Conservation (phyloP, 2,329 filamentous ascomycete species). For the Cercospora zeina region DNA sequence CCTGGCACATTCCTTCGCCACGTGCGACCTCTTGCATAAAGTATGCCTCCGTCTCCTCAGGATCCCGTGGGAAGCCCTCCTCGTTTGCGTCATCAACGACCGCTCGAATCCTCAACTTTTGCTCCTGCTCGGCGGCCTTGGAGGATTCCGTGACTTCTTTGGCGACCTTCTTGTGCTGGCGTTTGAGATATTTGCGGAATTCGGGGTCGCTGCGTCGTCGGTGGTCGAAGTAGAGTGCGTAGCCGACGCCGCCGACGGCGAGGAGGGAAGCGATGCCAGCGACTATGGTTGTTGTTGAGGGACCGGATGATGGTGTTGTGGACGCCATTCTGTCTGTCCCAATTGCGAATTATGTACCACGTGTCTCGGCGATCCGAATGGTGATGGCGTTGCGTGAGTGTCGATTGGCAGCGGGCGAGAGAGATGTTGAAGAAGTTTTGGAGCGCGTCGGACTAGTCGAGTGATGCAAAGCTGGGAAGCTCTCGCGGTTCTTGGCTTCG, state of each 20-base stretch:
- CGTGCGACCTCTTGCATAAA: conserved; percentile 94
- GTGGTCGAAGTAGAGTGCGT: conserved; percentile 68
- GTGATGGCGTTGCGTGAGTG: background rate
- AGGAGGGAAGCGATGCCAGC: conserved; percentile 60
- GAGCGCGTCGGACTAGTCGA: conserved; percentile 1
- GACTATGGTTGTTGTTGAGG: conserved; percentile 60
- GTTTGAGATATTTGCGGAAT: conserved; percentile 65
- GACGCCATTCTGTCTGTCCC: conserved; percentile 38
- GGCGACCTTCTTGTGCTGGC: conserved; percentile 71
- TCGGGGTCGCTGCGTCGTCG: conserved; percentile 63
- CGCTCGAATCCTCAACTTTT: conserved; percentile 71
- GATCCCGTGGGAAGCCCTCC: conserved; percentile 85
- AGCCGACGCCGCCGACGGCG: conserved; percentile 61
- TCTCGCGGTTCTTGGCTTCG: conserved; percentile 10
- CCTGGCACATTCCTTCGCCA: conserved; percentile 78
- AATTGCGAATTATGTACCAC: background rate
- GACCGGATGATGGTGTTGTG: conserved; percentile 39
- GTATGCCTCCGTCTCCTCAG: conserved; percentile 91
- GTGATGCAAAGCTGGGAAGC: conserved; percentile 10
- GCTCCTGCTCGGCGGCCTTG: conserved; percentile 63
- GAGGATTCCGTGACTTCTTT: conserved; percentile 72
- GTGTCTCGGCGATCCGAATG: background rate
- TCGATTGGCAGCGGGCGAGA: background rate
- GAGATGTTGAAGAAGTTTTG: conserved; percentile 16
- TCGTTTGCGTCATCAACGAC: conserved; percentile 80